A percentile compares a stretch with the other conserved stretches of the same genome.
These are phyloP conservation scores for Thielaviopsis ethacetica DNA, from an alignment of 2,329 filamentous ascomycete species.

Conservation along the genomic window DNA sequence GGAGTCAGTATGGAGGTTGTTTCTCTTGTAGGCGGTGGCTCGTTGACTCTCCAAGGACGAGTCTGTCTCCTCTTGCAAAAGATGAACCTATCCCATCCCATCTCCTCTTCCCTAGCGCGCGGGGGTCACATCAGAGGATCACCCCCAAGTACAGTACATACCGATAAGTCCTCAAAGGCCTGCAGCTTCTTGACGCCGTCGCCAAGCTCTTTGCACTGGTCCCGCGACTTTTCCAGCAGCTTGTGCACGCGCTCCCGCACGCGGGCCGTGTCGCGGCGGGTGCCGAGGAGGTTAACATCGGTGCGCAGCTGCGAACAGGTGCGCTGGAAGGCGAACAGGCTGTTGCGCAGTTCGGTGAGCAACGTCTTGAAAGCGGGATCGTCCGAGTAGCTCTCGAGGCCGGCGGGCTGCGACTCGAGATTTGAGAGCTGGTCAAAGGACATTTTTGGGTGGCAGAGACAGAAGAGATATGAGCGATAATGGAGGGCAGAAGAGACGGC, in stretches of 20 bases:
- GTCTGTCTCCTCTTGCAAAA: no score
- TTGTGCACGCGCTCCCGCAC: slow-evolving; percentile 82
- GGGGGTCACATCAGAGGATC: not conserved
- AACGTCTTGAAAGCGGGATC: slow-evolving; percentile 82
- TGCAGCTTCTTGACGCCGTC: slow-evolving; percentile 89
- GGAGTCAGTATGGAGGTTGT: not conserved
- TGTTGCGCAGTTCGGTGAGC: slow-evolving; percentile 68
- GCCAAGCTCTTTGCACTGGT: slow-evolving; percentile 78
- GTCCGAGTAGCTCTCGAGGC: slow-evolving; percentile 55
- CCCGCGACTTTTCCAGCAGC: slow-evolving; percentile 69
- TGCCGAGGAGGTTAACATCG: slow-evolving; percentile 74
- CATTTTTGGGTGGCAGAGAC: slow-evolving; percentile 37
- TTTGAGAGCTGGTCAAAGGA: slow-evolving; percentile 79
- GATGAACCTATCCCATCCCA: no score
- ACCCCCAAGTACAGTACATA: no score
- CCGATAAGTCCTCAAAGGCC: slow-evolving; percentile 68
- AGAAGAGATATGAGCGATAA: not conserved
- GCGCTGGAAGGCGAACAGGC: slow-evolving; percentile 75
- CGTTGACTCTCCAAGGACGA: no score
- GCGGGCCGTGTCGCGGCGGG: slow-evolving; percentile 77
- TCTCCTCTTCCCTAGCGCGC: not conserved
- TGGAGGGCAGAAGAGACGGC: no score
- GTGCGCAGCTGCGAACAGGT: slow-evolving; percentile 74
- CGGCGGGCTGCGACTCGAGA: slow-evolving; percentile 61
- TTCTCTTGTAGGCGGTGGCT: not conserved